Evolutionary conservation across 2,329 filamentous ascomycete genomes (phyloP), one percentile per base, ranked within the genome.

Genomic region (Hysterium pulicare): DNA sequence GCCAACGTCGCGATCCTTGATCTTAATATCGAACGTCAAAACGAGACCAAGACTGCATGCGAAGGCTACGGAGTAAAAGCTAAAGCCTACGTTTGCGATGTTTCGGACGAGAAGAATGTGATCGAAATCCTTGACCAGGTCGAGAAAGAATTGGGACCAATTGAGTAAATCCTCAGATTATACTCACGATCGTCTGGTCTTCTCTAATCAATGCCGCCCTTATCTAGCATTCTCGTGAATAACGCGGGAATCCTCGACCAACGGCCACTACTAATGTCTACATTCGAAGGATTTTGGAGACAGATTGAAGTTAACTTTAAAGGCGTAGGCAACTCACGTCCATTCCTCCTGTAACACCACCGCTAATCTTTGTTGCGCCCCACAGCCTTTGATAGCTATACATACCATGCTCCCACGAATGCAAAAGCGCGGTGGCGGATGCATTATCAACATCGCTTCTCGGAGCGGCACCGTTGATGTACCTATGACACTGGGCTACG

Each of bases 231-330:
- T 6, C 38, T 62, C 0, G 54, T 62, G 6, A 62, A 62, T 40
- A 62, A 61, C 33, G 59, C 58, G 0, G 59, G 59, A 0, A 57
- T 62, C 10, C 37, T 61, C 2, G 48, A 55, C 23, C 55, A 59
- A 28, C 36, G 59, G 13, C 59, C 59, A 0, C 50, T 55, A 13
- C 40, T 62, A 2, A 62, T 62, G 58, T 48, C 52, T 5, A 51
- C 41, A 1, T 59, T 62, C 33, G 44, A 55, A 2, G 22, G 21
- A 1, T 62, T 62, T 38, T 62, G 59, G 59, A 43, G 50, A 22
- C 55, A 60, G 38, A 59, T 62, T 15, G 59, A 62, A 38, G 59
- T 62, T 22, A 62, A 61, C 26, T 61, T 62, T 39, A 62, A 62
- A 46, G 59, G 47, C 4, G 54, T 51, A 42, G 17, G 46, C 40